These are phyloP conservation scores for Leccinellum albellum DNA, from an alignment of 768 basidiomycete genomes.

Conservation along the genomic window DNA sequence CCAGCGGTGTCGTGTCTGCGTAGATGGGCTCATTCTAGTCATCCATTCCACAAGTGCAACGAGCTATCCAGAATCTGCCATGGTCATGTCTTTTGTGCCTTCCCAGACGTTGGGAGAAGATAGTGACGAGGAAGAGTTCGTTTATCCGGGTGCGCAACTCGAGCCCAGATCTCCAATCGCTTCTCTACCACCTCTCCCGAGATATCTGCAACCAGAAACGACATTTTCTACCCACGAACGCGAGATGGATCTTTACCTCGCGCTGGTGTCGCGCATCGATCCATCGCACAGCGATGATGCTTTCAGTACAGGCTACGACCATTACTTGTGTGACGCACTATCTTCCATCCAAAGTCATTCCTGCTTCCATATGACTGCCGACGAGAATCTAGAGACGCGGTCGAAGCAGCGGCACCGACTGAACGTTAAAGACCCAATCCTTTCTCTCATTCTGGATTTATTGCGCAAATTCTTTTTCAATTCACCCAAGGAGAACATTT, in stretches of 20 bases:
- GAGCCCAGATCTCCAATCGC: conserved; percentile 14
- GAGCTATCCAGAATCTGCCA: conserved; percentile 60
- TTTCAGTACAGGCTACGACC: conserved; percentile 83
- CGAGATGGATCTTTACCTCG: conserved; percentile 77
- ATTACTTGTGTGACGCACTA: conserved; percentile 77
- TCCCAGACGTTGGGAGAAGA: conserved; percentile 33
- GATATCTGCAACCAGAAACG: conserved; percentile 62
- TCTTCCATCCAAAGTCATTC: conserved; percentile 61
- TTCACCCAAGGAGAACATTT: conserved; percentile 82
- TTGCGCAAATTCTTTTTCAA: conserved; percentile 81
- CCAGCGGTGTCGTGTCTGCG: conserved; percentile 60
- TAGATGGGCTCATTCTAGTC: conserved; percentile 67
- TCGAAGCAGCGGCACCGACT: conserved; percentile 66
- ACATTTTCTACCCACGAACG: conserved; percentile 80
- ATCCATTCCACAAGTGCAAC: conserved; percentile 71
- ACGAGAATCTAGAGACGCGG: conserved; percentile 37
- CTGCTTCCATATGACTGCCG: conserved; percentile 48
- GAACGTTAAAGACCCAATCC: conserved; percentile 71
- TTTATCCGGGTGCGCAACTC: conserved; percentile 36
- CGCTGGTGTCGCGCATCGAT: conserved; percentile 74
- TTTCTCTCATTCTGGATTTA: conserved; percentile 65
- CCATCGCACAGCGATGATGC: conserved; percentile 63
- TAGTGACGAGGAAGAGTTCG: conserved; percentile 50
- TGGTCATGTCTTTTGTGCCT: conserved; percentile 28
- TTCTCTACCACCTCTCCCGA: conserved; percentile 24